A percentile compares a stretch with the other conserved stretches of the same genome.
Evolutionary conservation across 73 alveolate species (phyloP).

Genomic region (Paramecium sexaurelia): DNA sequence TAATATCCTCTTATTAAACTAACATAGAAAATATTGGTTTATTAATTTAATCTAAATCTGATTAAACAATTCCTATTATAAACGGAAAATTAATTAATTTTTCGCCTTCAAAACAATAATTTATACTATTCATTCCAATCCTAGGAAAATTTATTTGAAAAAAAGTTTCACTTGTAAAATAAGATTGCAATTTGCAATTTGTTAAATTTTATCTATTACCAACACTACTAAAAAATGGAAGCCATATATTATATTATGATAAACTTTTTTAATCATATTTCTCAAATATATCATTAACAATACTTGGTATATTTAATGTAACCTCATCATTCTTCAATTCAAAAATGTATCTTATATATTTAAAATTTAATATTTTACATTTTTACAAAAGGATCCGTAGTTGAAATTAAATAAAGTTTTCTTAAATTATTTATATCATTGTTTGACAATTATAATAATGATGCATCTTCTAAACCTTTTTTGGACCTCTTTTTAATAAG

Average conservation of each 20-base stretch:
- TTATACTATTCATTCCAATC: constrained; percentile 30
- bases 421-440: neutral
- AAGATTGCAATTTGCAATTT: neutral
- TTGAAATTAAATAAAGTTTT: neutral
- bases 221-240: neutral
- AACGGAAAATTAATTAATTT: constrained; percentile 4
- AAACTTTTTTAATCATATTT: constrained; percentile 25
- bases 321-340: neutral
- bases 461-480: constrained; percentile 8
- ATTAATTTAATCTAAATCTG: constrained; percentile 1
- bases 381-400: constrained; percentile 32
- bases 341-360: neutral
- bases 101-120: neutral
- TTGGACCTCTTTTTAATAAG: neutral
- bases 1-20: neutral
- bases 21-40: constrained; percentile 43
- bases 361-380: neutral
- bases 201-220: neutral
- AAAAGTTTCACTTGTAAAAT: neutral
- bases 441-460: neutral
- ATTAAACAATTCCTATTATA: constrained; percentile 4
- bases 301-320: neutral
- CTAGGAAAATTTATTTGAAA: neutral
- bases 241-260: constrained; percentile 1
- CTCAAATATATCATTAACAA: constrained; percentile 9